A percentile compares a stretch with the other conserved stretches of the same genome.
phyloP scores from a whole-genome alignment of 73 alveolate species.

The Symbiodinium pilosum region DNA sequence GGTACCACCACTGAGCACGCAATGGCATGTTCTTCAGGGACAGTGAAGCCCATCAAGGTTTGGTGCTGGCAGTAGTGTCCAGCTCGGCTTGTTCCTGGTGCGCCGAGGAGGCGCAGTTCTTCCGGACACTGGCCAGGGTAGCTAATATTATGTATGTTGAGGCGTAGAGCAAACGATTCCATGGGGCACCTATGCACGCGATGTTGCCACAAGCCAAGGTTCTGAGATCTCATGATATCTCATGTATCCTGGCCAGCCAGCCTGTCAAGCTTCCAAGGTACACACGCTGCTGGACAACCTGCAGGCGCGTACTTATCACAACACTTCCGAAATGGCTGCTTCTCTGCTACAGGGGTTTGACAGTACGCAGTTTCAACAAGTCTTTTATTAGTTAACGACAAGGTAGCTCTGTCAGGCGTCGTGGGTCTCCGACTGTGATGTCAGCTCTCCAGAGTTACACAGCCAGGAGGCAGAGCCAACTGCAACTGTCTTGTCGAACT shows the following conservation, averaged over 20 bases:
- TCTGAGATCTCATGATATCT: not conserved
- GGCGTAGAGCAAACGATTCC: not conserved
- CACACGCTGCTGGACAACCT: not conserved
- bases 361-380: not conserved
- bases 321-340: not conserved
- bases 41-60: not conserved
- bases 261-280: not conserved
- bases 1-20: not conserved
- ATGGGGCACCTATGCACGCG: constrained; percentile 5
- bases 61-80: constrained; percentile 22
- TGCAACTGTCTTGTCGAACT: no score
- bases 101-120: constrained; percentile 47
- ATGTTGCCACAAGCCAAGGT: not conserved
- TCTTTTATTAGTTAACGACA: not conserved
- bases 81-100: constrained; percentile 38
- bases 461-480: not conserved
- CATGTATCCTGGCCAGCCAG: not conserved
- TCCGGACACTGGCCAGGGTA: no score
- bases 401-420: not conserved
- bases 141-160: not conserved
- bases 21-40: not conserved
- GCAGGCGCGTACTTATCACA: not conserved
- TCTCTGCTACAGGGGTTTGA: not conserved
- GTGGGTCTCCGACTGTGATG: not conserved
- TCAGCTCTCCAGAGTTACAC: not conserved